Evolutionary conservation across 805 yeast species (phyloP).

Genomic region (Saturnispora quitensis): DNA sequence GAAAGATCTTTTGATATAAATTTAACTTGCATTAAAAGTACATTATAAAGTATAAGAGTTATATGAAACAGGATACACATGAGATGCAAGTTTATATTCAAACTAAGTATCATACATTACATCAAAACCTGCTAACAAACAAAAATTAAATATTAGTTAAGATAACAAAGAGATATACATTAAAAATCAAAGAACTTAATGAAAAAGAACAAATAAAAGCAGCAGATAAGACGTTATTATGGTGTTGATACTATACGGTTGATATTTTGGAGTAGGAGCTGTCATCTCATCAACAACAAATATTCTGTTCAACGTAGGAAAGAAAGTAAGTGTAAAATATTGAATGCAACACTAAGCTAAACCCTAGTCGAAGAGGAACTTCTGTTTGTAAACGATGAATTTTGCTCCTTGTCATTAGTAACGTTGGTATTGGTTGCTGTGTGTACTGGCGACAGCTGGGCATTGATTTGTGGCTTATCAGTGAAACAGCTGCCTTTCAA

Average conservation of each 20-base stretch:
- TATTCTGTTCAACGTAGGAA: not conserved
- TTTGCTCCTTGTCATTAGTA: slow-evolving; percentile 5
- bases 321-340: not conserved
- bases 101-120: not conserved
- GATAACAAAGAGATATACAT: not conserved
- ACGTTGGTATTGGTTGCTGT: not conserved
- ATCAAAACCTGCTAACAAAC: not conserved
- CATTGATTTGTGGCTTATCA: slow-evolving; percentile 4
- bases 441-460: slow-evolving; percentile 2
- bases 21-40: not conserved
- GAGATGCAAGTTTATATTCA: not conserved
- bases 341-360: not conserved
- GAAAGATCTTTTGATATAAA: not conserved
- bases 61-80: not conserved
- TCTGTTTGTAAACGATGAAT: slow-evolving; percentile 4
- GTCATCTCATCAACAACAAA: not conserved
- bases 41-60: not conserved
- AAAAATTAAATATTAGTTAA: not conserved
- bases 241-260: not conserved
- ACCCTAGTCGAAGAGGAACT: slow-evolving; percentile 9
- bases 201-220: not conserved
- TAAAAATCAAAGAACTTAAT: not conserved
- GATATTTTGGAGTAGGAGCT: not conserved
- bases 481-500: slow-evolving; percentile 11
- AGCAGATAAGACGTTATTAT: not conserved